These are phyloP conservation scores for Thielaviopsis ethacetica DNA, from an alignment of 2,329 filamentous ascomycete genomes.

Conservation along the genomic window DNA sequence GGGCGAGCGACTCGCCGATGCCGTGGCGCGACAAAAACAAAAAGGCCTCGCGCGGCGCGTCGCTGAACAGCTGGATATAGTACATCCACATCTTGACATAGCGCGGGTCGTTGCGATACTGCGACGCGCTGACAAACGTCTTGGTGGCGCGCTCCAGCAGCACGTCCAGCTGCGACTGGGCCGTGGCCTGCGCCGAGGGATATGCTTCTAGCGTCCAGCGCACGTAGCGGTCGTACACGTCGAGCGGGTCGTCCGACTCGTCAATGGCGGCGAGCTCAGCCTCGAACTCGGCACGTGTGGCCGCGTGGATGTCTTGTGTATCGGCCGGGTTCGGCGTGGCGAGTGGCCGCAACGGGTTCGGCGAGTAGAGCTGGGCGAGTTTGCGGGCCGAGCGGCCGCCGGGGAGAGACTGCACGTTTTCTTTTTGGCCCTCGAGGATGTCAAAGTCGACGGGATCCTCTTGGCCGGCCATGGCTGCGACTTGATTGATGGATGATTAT, in stretches of 20 bases:
- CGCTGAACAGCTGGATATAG: conserved; percentile 85
- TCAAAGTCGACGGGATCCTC: conserved; percentile 59
- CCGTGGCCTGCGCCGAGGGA: conserved; percentile 79
- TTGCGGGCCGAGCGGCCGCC: conserved; percentile 78
- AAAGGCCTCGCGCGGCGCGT: conserved; percentile 83
- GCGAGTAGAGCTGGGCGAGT: conserved; percentile 66
- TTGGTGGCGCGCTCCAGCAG: conserved; percentile 89
- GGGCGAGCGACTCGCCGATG: conserved; percentile 71
- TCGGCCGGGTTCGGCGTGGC: conserved; percentile 51
- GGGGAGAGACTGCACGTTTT: conserved; percentile 90
- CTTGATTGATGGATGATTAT: background rate
- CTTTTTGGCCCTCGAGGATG: conserved; percentile 89
- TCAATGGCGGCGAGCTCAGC: conserved; percentile 59
- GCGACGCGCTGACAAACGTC: conserved; percentile 63
- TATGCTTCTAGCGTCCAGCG: conserved; percentile 95
- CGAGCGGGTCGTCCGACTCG: conserved; percentile 88
- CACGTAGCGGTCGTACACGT: conserved; percentile 91
- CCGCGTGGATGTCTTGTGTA: conserved; percentile 62
- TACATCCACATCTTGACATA: conserved; percentile 89
- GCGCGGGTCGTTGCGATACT: conserved; percentile 89
- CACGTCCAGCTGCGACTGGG: conserved; percentile 75
- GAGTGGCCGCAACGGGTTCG: conserved; percentile 41
- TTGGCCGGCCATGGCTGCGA: conserved; percentile 27
- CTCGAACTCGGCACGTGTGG: conserved; percentile 70
- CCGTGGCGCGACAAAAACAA: conserved; percentile 77